These are phyloP conservation scores for Ganoderma sinense DNA, from an alignment of 1,284 basidiomycete genomes.

Conservation along the genomic window DNA sequence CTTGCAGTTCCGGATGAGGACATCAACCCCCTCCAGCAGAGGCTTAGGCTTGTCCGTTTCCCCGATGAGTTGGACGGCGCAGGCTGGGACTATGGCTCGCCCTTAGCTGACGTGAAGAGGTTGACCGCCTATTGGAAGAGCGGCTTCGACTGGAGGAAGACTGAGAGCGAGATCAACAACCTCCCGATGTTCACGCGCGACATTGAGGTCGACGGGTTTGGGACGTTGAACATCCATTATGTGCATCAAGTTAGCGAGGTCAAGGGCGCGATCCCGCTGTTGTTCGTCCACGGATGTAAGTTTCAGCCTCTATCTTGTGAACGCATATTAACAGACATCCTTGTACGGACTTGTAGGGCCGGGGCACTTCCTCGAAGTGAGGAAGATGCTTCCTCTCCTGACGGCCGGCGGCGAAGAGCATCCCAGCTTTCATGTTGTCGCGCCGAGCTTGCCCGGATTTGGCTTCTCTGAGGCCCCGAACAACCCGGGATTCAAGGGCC, in stretches of 20 bases:
- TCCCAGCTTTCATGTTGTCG: constrained; percentile 67
- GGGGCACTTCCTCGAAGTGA: constrained; percentile 62
- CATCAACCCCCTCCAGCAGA: constrained; percentile 14
- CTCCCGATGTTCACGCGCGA: too few relatives aligned
- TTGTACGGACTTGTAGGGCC: constrained; percentile 54
- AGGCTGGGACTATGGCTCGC: constrained; percentile 21
- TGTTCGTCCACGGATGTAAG: constrained; percentile 55
- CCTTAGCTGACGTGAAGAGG: constrained; percentile 44
- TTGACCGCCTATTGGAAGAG: constrained; percentile 46
- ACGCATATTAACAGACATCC: background rate
- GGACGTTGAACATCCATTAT: constrained; percentile 48
- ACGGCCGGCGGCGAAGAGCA: constrained; percentile 47
- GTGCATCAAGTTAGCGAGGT: constrained; percentile 46
- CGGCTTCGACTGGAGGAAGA: constrained; percentile 49
- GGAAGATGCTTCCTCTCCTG: constrained; percentile 61
- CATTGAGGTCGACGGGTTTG: constrained; percentile 45
- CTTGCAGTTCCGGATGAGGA: constrained; percentile 17
- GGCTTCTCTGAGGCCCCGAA: constrained; percentile 57
- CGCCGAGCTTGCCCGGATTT: constrained; percentile 58
- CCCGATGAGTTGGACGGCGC: constrained; percentile 49
- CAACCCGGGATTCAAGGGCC: constrained; percentile 44
- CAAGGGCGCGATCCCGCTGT: constrained; percentile 46
- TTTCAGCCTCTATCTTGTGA: background rate
- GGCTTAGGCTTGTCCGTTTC: constrained; percentile 32
- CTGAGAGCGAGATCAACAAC: constrained; percentile 37